Evolutionary conservation across 2,329 filamentous ascomycete genomes (phyloP).

Genomic region (Dactylonectria macrodidyma): DNA sequence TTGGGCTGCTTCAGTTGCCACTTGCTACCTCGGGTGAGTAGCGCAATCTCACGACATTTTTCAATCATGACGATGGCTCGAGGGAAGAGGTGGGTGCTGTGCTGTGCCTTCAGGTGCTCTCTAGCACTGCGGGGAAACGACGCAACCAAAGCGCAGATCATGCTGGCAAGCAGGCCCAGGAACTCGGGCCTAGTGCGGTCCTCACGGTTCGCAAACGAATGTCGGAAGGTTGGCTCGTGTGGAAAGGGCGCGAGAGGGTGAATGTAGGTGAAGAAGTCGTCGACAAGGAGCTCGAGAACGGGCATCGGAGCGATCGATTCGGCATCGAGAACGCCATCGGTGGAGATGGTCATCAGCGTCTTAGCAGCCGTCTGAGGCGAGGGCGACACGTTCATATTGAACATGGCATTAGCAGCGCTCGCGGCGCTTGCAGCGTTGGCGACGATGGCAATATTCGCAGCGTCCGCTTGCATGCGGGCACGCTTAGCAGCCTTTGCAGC

Average conservation of each 20-base stretch:
- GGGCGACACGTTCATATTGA: constrained; percentile 53
- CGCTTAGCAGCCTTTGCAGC: constrained; percentile 69
- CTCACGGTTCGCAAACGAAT: constrained; percentile 76
- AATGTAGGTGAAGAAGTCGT: constrained; percentile 89
- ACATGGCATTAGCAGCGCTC: constrained; percentile 33
- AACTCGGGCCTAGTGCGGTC: constrained; percentile 78
- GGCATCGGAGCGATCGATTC: constrained; percentile 81
- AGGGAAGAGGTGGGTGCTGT: constrained; percentile 76
- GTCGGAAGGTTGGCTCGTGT: constrained; percentile 83
- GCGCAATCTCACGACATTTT: constrained; percentile 78
- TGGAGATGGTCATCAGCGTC: constrained; percentile 62
- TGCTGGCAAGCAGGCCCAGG: constrained; percentile 79
- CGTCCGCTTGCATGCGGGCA: constrained; percentile 55
- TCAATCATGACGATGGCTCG: constrained; percentile 79
- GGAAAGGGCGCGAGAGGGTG: constrained; percentile 84
- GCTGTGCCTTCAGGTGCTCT: constrained; percentile 77
- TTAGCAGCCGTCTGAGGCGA: constrained; percentile 65
- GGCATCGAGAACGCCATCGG: constrained; percentile 65
- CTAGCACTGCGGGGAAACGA: constrained; percentile 82
- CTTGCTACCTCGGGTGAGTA: constrained; percentile 74
- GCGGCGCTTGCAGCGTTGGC: not conserved
- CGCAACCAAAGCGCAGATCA: constrained; percentile 81
- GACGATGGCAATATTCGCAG: too few species aligned
- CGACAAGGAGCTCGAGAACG: constrained; percentile 78
- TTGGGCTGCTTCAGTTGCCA: constrained; percentile 64